Evolutionary conservation across 768 basidiomycete species (phyloP).

Genomic region (Leccinum fibrillosum): DNA sequence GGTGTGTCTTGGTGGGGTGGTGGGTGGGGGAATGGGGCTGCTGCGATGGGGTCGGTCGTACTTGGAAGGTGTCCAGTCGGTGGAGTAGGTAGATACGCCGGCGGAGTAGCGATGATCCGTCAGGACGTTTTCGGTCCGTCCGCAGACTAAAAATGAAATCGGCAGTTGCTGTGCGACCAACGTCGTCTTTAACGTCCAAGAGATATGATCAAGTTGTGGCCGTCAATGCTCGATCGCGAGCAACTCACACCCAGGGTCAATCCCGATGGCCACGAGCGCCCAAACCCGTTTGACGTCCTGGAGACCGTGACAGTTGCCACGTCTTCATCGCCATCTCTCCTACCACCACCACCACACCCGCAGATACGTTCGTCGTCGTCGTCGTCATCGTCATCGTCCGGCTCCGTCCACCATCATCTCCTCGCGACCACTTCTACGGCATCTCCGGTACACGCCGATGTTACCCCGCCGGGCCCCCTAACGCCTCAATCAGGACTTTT

Average conservation of each 20-base stretch:
- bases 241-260: constrained; percentile 59
- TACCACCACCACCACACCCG: neutral
- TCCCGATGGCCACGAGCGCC: constrained; percentile 40
- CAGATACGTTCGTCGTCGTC: constrained; percentile 12
- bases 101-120: constrained; percentile 14
- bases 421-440: constrained; percentile 21
- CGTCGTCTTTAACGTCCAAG: constrained; percentile 16
- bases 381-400: constrained; percentile 13
- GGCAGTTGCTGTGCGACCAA: constrained; percentile 9
- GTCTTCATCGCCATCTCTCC: constrained; percentile 21
- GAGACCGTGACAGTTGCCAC: constrained; percentile 29
- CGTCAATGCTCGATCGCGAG: constrained; percentile 38
- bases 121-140: constrained; percentile 2
- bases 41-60: constrained; percentile 39
- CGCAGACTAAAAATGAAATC: constrained; percentile 12
- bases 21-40: constrained; percentile 52
- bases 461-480: constrained; percentile 44
- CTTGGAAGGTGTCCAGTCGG: constrained; percentile 24
- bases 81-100: neutral
- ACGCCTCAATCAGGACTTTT: constrained; percentile 47
- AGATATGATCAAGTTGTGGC: constrained; percentile 72
- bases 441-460: constrained; percentile 29
- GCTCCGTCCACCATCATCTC: constrained; percentile 30
- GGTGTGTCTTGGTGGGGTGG: constrained; percentile 50
- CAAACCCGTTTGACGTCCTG: constrained; percentile 61